Evolutionary conservation across 1,139 yeast species (phyloP).

Genomic region (Meyerozyma carpophila): DNA sequence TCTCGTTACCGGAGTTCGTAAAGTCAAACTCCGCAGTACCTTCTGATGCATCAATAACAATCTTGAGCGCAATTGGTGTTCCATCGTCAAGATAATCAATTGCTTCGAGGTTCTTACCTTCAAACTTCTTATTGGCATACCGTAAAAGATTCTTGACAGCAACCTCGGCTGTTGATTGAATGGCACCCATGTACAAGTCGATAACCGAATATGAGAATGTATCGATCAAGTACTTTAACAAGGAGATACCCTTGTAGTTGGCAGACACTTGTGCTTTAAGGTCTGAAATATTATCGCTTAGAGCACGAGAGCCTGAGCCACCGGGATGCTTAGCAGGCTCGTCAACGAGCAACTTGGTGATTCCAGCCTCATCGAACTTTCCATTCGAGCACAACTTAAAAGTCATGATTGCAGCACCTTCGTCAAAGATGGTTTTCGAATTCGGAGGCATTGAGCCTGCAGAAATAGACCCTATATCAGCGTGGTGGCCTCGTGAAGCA

Average conservation of each 20-base stretch:
- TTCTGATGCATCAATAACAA: slow-evolving; percentile 26
- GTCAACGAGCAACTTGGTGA: slow-evolving; percentile 30
- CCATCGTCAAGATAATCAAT: slow-evolving; percentile 42
- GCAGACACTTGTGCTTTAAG: slow-evolving; percentile 47
- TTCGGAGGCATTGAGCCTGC: slow-evolving; percentile 47
- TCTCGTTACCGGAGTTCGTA: slow-evolving; percentile 48
- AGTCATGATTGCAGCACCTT: slow-evolving; percentile 40
- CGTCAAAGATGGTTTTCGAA: slow-evolving; percentile 38
- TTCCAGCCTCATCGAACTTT: slow-evolving; percentile 36
- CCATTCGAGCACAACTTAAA: slow-evolving; percentile 35
- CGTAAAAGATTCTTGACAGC: slow-evolving; percentile 36
- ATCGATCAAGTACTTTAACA: slow-evolving; percentile 25
- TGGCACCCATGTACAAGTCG: slow-evolving; percentile 37
- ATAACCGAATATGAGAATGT: slow-evolving; percentile 32
- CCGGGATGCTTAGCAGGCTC: slow-evolving; percentile 44
- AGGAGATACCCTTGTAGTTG: slow-evolving; percentile 39
- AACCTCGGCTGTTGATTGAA: slow-evolving; percentile 37
- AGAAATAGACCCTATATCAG: slow-evolving; percentile 42
- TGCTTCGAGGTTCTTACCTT: slow-evolving; percentile 29
- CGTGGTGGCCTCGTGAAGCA: slow-evolving; percentile 45
- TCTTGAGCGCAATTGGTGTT: slow-evolving; percentile 33
- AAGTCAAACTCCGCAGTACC: slow-evolving; percentile 41
- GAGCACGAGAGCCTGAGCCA: slow-evolving; percentile 41
- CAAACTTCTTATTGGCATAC: slow-evolving; percentile 31
- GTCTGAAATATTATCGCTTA: slow-evolving; percentile 40